Base-by-base conservation (phyloP, 768 basidiomycete species). In the Trametes villosa region DNA sequence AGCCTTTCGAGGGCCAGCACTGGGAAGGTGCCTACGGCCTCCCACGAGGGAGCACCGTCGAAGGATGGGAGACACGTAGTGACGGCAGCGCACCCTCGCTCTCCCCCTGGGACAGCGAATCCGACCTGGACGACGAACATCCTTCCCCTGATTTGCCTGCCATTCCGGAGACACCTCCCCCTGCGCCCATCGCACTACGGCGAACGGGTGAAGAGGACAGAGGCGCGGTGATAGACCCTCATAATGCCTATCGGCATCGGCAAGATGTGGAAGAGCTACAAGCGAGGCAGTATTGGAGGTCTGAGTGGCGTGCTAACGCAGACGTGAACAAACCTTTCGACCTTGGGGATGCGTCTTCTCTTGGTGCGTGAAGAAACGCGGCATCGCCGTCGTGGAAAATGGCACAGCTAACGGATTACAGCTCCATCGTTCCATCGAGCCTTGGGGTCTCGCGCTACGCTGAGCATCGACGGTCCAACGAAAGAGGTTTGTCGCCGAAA, bases 1-100 rank as follows among this genome's bases (percentile, higher is more conserved):
- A 93, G 57, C 90, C 91, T 4, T 89, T 91, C 62, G 89, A 93
- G 72, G 92, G 89, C 17, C 86, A 93, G 62, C 92, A 93, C 67
- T 93, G 91, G 91, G 83, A 90, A 68, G 89, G 89, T 1, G 83
- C 83, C n/a, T 84, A 83, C 62, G 86, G 70, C 79, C 69, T 77
- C 26, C 81, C 82, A 27, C 71, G 78, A n/a, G 82, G 85, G 29
- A 76, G 74, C 57, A 79, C 77, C 1, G 70, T 78, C 8, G 75
- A 78, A 48, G 73, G 77, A 33, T 77, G 78, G 70, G 79, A 80
- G 45, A 74, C 73, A 42, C 76, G 76, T 53, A 83, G 81, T 38
- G 80, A 76, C 61, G 85, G 83, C 65, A 89, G 83, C 68, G 83
- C 86, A 1, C 84, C 87, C 0, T 89, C 88, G 0, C 79, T 90